Evolutionary conservation across 257 asterid genomes (phyloP).

Genomic region (Nicotiana obtusifolia): DNA sequence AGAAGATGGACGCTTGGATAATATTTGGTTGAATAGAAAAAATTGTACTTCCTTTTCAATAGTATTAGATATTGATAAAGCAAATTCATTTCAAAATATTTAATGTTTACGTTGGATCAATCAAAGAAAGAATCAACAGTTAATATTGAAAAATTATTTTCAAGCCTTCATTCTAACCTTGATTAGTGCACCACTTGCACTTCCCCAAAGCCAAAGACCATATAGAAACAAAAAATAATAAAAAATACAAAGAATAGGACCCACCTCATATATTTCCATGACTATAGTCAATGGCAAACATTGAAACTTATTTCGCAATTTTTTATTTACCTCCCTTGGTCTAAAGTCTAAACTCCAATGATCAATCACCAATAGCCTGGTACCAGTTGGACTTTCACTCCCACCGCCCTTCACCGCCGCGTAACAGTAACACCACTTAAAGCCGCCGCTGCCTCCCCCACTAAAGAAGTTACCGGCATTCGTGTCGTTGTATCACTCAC

Average conservation of each 20-base stretch:
- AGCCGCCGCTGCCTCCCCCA: neutral
- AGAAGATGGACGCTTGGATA: neutral
- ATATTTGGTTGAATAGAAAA: neutral
- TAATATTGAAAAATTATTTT: neutral
- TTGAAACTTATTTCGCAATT: slow-evolving; percentile 42
- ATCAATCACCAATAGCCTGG: slow-evolving; percentile 30
- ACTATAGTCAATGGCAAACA: slow-evolving; percentile 35
- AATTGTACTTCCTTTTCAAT: neutral
- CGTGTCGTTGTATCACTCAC: neutral
- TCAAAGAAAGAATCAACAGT: neutral
- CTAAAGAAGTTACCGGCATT: neutral
- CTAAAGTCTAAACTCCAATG: slow-evolving; percentile 46
- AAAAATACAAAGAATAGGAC: neutral
- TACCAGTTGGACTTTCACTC: slow-evolving; percentile 26
- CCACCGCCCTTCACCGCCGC: neutral
- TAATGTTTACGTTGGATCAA: neutral
- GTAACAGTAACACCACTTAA: neutral
- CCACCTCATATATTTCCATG: neutral
- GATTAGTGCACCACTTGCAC: slow-evolving; percentile 7
- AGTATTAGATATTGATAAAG: neutral
- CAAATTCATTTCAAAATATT: no score
- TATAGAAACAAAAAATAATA: neutral
- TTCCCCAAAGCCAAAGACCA: neutral
- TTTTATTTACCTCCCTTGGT: slow-evolving; percentile 21
- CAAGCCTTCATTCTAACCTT: neutral